Evolutionary conservation across 345 rosid species (phyloP).

Genomic region (Carallia pectinifolia): DNA sequence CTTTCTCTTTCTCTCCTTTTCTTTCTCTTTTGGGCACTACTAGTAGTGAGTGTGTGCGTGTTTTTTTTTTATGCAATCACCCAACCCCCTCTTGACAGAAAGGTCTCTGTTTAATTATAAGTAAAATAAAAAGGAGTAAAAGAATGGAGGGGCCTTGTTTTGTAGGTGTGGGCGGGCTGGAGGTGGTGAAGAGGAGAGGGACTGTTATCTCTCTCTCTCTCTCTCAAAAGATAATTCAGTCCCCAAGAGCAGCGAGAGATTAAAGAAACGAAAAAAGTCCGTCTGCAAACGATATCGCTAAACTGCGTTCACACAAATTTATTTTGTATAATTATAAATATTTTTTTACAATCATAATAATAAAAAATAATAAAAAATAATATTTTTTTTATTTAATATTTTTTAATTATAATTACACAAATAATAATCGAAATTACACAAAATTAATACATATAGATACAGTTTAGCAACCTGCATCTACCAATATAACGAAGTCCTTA

Average conservation of each 20-base stretch:
- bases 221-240: conserved; percentile 19
- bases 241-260: conserved; percentile 28
- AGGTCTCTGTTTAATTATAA: background rate
- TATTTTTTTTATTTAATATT: no score
- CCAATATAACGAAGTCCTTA: no score
- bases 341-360: no score
- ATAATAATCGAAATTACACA: no score
- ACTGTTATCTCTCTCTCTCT: conserved; percentile 17
- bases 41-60: conserved; percentile 10
- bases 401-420: no score
- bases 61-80: conserved; percentile 16
- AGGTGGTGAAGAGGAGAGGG: background rate
- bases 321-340: no score
- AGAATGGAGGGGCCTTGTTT: background rate
- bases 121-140: conserved; percentile 26
- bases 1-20: conserved; percentile 40
- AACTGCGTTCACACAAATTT: no score
- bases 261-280: background rate
- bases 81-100: background rate
- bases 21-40: conserved; percentile 9
- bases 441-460: no score
- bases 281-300: no score
- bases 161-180: background rate
- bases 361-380: no score
- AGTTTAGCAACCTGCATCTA: no score